Evolutionary conservation across 169 alveolate genomes (phyloP), one percentile per base, ranked within the genome.

Genomic region (Plasmodium gallinaceum): DNA sequence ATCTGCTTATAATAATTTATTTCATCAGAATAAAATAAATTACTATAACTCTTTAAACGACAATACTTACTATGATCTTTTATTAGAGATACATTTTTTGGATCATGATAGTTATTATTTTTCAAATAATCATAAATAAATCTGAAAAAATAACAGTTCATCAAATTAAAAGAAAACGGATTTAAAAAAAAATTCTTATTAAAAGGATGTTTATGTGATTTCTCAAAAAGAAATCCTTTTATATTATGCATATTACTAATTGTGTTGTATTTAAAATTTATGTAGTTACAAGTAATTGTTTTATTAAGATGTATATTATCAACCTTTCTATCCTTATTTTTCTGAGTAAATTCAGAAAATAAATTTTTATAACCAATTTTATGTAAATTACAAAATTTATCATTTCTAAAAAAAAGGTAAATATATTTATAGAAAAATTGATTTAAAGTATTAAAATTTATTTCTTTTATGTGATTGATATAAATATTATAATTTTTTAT

Each of bases 151-250:
- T 76, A 22, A 8, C 74, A 64, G 16, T 76, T 76, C 89, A 76
- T 76, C 22, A 76, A 43, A 76, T 76, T 76, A 48, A 76, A 68
- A 8, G 89, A 76, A 66, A 76, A 76, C 2, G 89, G 65, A 65
- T 76, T 76, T 14, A 76, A 64, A 20, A 76, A 7, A 62, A 45
- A 32, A 76, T 42, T 76, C 18, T 76, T 76, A 76, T 51, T 64
- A 64, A 64, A 76, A n/a, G 65, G 3, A 48, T 76, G 78, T 14
- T 39, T 48, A 43, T 76, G 76, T 52, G 65, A 39, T 5, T 64
- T 76, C n/a, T 76, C 71, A 39, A 76, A 51, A 48, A 64, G 26
- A 9, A 45, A 10, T 5, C 48, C 66, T 46, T 51, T 76, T 57
- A 76, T 62, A 32, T 76, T 65, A 51, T 54, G 43, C n/a, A 76